phyloP scores from a whole-genome alignment of 2,329 filamentous ascomycete genomes.

The Verticillium klebahnii region DNA sequence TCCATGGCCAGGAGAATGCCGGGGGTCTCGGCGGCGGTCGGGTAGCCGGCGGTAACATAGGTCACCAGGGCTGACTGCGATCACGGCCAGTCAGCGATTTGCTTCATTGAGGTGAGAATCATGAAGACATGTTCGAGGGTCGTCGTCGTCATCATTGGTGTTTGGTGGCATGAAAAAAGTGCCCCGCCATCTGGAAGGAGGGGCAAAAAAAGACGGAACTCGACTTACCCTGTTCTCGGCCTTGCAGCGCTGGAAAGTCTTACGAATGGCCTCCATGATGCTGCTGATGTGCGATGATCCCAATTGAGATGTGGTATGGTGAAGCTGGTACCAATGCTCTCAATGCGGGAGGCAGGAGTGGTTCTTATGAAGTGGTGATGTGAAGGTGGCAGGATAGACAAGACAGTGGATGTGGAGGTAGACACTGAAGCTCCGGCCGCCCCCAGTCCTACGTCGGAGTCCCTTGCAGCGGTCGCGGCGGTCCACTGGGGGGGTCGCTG shows the following conservation, averaged over 20 bases:
- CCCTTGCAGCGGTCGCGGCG: not conserved
- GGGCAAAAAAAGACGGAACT: conserved; percentile 13
- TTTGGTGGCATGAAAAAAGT: not conserved
- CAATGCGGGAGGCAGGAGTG: conserved; percentile 1
- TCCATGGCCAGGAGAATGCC: conserved; percentile 86
- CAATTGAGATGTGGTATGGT: not conserved
- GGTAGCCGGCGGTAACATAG: conserved; percentile 94
- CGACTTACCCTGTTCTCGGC: conserved; percentile 50
- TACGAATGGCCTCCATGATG: conserved; percentile 52
- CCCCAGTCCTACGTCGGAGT: not conserved
- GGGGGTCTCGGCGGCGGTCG: conserved; percentile 74
- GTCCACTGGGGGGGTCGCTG: not conserved
- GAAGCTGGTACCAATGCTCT: conserved; percentile 4
- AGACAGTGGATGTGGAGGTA: not conserved
- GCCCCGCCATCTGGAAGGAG: conserved; percentile 15
- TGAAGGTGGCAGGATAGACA: not conserved
- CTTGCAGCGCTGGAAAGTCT: conserved; percentile 58
- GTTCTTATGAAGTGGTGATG: not conserved
- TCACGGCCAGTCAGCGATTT: not conserved
- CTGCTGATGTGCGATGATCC: not conserved
- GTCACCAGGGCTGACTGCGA: conserved; percentile 78
- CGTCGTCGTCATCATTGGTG: not conserved
- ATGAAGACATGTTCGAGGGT: not conserved
- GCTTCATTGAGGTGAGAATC: not conserved
- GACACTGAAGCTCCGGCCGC: not conserved